Evolutionary conservation across 441 rosid species (phyloP).

Genomic region (Brassica hybrid): DNA sequence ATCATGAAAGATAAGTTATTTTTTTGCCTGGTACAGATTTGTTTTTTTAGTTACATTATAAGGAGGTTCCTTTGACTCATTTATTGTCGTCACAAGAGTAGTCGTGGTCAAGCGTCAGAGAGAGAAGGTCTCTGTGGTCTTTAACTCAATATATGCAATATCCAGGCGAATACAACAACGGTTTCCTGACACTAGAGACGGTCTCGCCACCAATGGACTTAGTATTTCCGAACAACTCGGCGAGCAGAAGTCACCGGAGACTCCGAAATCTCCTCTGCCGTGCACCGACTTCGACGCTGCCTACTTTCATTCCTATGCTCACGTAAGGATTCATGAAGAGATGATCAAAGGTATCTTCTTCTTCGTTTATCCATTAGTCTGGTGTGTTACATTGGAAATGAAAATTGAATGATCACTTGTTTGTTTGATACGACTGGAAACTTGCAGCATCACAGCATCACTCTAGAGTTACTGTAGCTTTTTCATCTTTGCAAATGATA

Average conservation of each 20-base stretch:
- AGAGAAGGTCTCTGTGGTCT: neutral
- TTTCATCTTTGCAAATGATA: conserved; percentile 20
- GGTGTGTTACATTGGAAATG: neutral
- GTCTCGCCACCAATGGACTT: conserved; percentile 31
- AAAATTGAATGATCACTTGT: neutral
- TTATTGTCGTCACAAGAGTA: conserved; percentile 11
- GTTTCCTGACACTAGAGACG: conserved; percentile 38
- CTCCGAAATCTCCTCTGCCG: conserved; percentile 54
- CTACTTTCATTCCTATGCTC: conserved; percentile 91
- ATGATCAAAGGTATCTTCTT: conserved; percentile 74
- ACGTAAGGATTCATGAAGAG: conserved; percentile 94
- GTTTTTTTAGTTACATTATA: too few relatives aligned
- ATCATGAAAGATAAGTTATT: neutral
- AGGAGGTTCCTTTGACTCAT: conserved; percentile 16
- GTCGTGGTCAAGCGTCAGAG: conserved; percentile 38
- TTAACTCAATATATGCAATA: conserved; percentile 45
- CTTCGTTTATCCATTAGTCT: neutral
- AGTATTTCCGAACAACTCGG: conserved; percentile 44
- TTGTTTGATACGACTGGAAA: neutral
- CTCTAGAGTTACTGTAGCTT: conserved; percentile 24
- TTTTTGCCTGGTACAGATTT: neutral
- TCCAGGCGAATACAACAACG: conserved; percentile 50
- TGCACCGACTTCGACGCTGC: conserved; percentile 94
- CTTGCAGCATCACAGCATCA: conserved; percentile 62
- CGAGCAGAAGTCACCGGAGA: conserved; percentile 37